phyloP scores from a whole-genome alignment of 2,329 filamentous ascomycete genomes.

The Diplodia sapinea region DNA sequence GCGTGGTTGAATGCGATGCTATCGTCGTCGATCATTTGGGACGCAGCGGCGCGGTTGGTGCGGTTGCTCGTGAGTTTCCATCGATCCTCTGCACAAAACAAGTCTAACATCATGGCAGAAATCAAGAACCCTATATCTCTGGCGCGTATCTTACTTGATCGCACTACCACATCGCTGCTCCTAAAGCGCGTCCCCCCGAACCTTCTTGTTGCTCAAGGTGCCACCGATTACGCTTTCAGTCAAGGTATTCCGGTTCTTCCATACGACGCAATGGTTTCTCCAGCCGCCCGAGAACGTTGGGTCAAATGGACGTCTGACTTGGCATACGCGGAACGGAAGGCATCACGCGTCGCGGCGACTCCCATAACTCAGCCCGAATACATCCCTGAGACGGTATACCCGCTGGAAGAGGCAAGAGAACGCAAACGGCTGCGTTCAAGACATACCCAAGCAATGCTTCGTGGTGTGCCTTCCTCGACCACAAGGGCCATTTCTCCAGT shows the following conservation, averaged over 20 bases:
- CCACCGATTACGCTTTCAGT: constrained; percentile 82
- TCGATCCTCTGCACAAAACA: neutral
- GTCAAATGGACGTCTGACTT: constrained; percentile 77
- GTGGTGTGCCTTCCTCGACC: constrained; percentile 32
- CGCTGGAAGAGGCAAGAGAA: constrained; percentile 41
- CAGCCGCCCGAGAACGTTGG: constrained; percentile 78
- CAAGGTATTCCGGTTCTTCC: constrained; percentile 75
- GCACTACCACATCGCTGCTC: constrained; percentile 76
- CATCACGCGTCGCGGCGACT: constrained; percentile 37
- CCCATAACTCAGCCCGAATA: constrained; percentile 15
- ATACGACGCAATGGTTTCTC: constrained; percentile 79
- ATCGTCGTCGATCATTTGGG: constrained; percentile 90
- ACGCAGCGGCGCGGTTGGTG: constrained; percentile 90
- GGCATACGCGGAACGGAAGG: constrained; percentile 62
- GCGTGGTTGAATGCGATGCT: constrained; percentile 91
- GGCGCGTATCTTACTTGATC: constrained; percentile 81
- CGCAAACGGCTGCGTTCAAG: constrained; percentile 45
- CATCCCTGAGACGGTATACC: constrained; percentile 33
- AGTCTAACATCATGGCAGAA: constrained; percentile 59
- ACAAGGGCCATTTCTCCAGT: neutral
- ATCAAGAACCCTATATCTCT: constrained; percentile 91
- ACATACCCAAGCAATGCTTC: constrained; percentile 47
- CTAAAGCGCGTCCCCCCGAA: constrained; percentile 91
- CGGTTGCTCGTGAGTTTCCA: constrained; percentile 76
- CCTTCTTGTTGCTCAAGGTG: constrained; percentile 83